Percentiles rank a stretch among this genome's conserved stretches.
Conservation (phyloP, 2,329 filamentous ascomycete species). For the Spiromastix sp. region DNA sequence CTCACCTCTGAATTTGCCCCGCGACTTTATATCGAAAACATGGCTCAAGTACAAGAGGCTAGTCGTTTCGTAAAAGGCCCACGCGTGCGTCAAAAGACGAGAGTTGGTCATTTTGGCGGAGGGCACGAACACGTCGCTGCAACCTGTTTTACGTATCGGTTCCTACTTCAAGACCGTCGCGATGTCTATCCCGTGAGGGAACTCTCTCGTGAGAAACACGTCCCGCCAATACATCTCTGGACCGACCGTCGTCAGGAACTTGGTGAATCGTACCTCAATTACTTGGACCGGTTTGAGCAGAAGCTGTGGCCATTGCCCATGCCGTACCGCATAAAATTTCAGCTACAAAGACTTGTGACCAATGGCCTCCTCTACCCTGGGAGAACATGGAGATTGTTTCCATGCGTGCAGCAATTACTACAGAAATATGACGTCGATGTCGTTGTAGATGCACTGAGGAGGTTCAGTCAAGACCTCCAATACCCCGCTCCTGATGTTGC, state of each 20-base stretch:
- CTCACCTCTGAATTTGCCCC: constrained; percentile 29
- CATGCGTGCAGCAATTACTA: constrained; percentile 26
- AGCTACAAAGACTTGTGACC: constrained; percentile 52
- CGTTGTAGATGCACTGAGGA: constrained; percentile 41
- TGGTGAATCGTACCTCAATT: constrained; percentile 3
- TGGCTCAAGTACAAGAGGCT: constrained; percentile 1
- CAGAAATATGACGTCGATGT: constrained; percentile 4
- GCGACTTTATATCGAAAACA: constrained; percentile 12
- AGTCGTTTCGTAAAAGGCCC: not conserved
- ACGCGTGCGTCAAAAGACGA: constrained; percentile 6
- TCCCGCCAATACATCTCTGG: constrained; percentile 15
- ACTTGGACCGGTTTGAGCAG: constrained; percentile 6
- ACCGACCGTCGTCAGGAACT: constrained; percentile 9
- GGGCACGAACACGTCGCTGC: constrained; percentile 13
- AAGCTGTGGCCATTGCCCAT: constrained; percentile 20
- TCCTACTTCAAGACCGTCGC: constrained; percentile 19
- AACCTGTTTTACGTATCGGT: constrained; percentile 37
- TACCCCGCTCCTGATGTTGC: constrained; percentile 45
- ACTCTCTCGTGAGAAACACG: constrained; percentile 14
- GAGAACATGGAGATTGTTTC: constrained; percentile 39
- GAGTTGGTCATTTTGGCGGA: constrained; percentile 12
- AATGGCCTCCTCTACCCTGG: constrained; percentile 53
- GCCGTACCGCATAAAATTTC: constrained; percentile 49
- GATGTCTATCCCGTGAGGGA: constrained; percentile 19
- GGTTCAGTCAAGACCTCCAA: constrained; percentile 42